These are phyloP conservation scores for Pyrus pyrifolia DNA, from an alignment of 306 rosid genomes.

Conservation along the genomic window DNA sequence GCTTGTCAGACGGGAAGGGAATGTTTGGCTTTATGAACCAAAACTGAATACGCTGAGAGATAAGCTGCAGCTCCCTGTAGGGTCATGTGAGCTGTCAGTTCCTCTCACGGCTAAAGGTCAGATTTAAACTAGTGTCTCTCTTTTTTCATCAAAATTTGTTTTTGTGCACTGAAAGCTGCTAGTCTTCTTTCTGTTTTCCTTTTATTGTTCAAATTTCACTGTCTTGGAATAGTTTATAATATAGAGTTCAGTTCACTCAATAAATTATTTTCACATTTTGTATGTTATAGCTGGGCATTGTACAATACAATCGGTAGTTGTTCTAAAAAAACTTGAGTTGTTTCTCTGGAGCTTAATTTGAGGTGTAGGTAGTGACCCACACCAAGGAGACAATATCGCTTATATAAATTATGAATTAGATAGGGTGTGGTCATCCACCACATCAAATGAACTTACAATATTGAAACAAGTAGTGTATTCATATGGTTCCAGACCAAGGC, in stretches of 20 bases:
- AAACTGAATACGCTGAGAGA: constrained; percentile 60
- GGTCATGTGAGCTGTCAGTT: constrained; percentile 92
- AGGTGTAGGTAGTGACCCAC: not conserved
- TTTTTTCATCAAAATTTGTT: not conserved
- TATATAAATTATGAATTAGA: not conserved
- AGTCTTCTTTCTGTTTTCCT: not conserved
- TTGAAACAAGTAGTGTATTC: not conserved
- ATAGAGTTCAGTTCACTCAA: not conserved
- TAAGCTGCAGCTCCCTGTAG: constrained; percentile 71
- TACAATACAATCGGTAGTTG: not conserved
- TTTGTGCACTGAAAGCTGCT: not conserved
- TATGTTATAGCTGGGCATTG: not conserved
- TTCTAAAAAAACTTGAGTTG: not conserved
- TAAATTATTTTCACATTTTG: not conserved
- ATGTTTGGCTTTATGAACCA: constrained; percentile 75
- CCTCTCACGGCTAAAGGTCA: constrained; percentile 75
- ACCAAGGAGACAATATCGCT: not conserved
- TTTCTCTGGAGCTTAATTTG: not conserved
- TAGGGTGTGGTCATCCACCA: not conserved
- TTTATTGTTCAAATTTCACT: not conserved
- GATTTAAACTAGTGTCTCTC: constrained; percentile 5
- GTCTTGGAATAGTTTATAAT: not conserved
- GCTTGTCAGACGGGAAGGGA: constrained; percentile 48
- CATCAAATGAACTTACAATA: not conserved
- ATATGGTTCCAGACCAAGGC: not conserved